A percentile compares a stretch with the other conserved stretches of the same genome.
phyloP scores from a whole-genome alignment of 1,284 basidiomycete species.

The Trametes hirsuta region DNA sequence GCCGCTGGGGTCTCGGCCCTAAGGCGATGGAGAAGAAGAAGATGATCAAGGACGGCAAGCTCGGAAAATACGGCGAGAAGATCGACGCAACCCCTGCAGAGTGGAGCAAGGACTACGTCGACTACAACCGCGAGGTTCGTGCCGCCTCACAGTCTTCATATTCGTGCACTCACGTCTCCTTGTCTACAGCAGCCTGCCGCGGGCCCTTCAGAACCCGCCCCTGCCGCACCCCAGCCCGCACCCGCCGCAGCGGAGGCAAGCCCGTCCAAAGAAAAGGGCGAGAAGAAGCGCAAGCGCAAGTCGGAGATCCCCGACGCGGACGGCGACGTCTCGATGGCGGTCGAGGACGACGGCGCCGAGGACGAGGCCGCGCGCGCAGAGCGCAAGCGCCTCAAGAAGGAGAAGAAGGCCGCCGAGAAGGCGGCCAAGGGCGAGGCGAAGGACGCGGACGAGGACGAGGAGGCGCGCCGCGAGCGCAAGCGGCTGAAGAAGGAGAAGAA shows the following conservation, averaged over 20 bases:
- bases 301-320: conserved; percentile 56
- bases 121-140: conserved; percentile 74
- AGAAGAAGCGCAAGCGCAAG: conserved; percentile 77
- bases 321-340: conserved; percentile 46
- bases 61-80: conserved; percentile 95
- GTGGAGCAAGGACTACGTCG: conserved; percentile 94
- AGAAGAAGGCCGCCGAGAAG: conserved; percentile 58
- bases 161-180: background rate
- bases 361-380: conserved; percentile 58
- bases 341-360: conserved; percentile 42
- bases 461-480: conserved; percentile 36
- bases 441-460: conserved; percentile 38
- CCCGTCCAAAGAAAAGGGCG: conserved; percentile 46
- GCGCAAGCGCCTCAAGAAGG: conserved; percentile 39
- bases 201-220: conserved; percentile 38
- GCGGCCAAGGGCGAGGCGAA: conserved; percentile 53
- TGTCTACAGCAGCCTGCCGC: conserved; percentile 45
- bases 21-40: conserved; percentile 99
- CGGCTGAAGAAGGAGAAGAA: conserved; percentile 43
- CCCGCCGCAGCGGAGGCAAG: conserved; percentile 38
- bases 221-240: conserved; percentile 27
- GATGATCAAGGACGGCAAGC: conserved; percentile 93
- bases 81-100: conserved; percentile 89
- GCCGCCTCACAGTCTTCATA: conserved; percentile 4
- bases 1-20: conserved; percentile 97